A percentile compares a stretch with the other conserved stretches of the same genome.
These are phyloP conservation scores for Spizellomyces sp. DNA, from an alignment of 192 early-diverging fungal genomes.

Conservation along the genomic window DNA sequence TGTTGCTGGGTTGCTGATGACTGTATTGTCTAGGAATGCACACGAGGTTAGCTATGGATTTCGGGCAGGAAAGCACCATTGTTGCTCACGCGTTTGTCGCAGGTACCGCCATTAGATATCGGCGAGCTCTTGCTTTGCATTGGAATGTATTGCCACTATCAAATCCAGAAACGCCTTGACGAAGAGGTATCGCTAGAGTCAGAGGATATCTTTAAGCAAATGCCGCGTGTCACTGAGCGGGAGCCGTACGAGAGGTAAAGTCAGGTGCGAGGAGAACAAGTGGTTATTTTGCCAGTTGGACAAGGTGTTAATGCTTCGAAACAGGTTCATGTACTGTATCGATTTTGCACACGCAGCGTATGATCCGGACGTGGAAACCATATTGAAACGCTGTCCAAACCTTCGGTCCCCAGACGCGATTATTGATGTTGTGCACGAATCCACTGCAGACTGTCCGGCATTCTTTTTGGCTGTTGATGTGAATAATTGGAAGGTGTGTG, in stretches of 20 bases:
- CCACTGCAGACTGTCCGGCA: constrained; percentile 15
- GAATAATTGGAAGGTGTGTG: constrained; percentile 17
- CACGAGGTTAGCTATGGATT: constrained; percentile 9
- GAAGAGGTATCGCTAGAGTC: neutral
- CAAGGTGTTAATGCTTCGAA: neutral
- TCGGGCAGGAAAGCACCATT: neutral
- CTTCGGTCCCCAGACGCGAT: neutral
- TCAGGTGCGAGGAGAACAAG: too few species aligned
- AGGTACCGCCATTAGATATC: constrained; percentile 25
- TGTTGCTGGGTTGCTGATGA: constrained; percentile 13
- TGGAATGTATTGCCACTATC: constrained; percentile 30
- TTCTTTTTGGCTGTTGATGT: constrained; percentile 22
- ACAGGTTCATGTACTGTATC: constrained; percentile 23
- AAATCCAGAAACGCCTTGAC: constrained; percentile 19
- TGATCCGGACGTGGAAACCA: neutral
- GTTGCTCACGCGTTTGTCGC: neutral
- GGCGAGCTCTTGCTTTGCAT: constrained; percentile 25
- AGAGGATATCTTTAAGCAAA: constrained; percentile 4
- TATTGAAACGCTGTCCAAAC: constrained; percentile 10
- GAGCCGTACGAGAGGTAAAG: constrained; percentile 20
- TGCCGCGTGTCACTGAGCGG: constrained; percentile 19
- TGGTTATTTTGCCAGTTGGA: too few species aligned
- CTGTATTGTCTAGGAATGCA: constrained; percentile 19
- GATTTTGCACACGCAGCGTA: constrained; percentile 28
- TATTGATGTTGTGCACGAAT: constrained; percentile 18